Evolutionary conservation across 345 rosid species (phyloP).

Genomic region (Lagerstroemia speciosa): DNA sequence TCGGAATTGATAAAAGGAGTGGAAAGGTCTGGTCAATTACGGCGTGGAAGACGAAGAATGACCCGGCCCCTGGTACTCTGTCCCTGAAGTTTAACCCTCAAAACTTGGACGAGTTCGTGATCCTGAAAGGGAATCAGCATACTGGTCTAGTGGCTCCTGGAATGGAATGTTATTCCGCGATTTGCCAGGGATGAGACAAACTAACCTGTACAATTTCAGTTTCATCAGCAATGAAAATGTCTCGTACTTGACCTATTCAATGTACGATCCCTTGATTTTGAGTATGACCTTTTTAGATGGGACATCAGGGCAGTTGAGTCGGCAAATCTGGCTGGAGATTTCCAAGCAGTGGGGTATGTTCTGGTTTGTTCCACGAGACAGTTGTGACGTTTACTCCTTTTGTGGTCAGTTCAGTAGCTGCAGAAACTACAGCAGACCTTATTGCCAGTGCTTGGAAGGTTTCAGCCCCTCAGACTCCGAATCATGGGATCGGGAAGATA

Average conservation of each 20-base stretch:
- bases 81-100: not conserved
- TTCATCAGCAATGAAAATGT: not conserved
- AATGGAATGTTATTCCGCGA: fast-evolving
- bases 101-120: not conserved
- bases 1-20: slow-evolving; percentile 12
- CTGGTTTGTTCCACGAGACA: slow-evolving; percentile 19
- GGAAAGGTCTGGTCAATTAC: not conserved
- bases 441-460: slow-evolving; percentile 29
- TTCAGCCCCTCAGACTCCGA: slow-evolving; percentile 17
- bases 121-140: not conserved
- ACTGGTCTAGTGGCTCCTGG: slow-evolving; percentile 6
- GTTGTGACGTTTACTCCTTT: slow-evolving; percentile 14
- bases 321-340: slow-evolving; percentile 4
- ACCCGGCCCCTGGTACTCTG: not conserved
- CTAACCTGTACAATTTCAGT: not conserved
- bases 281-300: slow-evolving; percentile 8
- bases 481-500: slow-evolving; percentile 15
- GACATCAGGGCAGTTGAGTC: slow-evolving; percentile 10
- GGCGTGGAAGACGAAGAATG: not conserved
- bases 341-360: slow-evolving; percentile 6
- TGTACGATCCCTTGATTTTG: fast-evolving
- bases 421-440: no score
- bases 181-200: not conserved
- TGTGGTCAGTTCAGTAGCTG: slow-evolving; percentile 30
- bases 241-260: not conserved